phyloP scores from a whole-genome alignment of 495 filamentous ascomycete genomes.

The Daldinia vernicosa region DNA sequence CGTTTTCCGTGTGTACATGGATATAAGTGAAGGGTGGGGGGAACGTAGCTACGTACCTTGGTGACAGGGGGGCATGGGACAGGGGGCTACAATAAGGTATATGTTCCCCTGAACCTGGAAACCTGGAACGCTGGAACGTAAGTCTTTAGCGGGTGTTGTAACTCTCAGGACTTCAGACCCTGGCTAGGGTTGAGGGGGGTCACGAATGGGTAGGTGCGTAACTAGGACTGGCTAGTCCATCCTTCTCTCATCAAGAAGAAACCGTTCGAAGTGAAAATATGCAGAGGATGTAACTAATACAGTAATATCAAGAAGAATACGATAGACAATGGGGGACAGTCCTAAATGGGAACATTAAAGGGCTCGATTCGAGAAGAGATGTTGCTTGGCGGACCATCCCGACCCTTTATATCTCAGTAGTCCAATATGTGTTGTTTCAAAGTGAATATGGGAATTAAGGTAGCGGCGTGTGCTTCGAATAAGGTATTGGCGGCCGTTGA shows the following conservation, averaged over 20 bases:
- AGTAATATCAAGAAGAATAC: constrained; percentile 30
- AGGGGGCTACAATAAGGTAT: constrained; percentile 19
- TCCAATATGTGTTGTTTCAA: constrained; percentile 43
- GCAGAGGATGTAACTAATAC: constrained; percentile 31
- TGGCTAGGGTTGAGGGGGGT: constrained; percentile 9
- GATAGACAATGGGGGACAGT: neutral
- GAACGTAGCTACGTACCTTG: constrained; percentile 40
- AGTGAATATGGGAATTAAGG: constrained; percentile 41
- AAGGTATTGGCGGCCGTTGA: constrained; percentile 5
- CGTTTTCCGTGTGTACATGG: constrained; percentile 14
- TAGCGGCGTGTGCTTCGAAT: constrained; percentile 30
- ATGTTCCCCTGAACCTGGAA: constrained; percentile 47
- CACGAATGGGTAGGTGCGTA: constrained; percentile 8
- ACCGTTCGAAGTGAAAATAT: constrained; percentile 15
- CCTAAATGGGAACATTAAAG: constrained; percentile 2
- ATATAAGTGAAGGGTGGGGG: constrained; percentile 22
- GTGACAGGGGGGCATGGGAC: constrained; percentile 14
- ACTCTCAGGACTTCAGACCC: constrained; percentile 38
- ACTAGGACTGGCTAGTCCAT: constrained; percentile 9
- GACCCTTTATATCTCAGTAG: neutral
- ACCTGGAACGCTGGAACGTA: constrained; percentile 42
- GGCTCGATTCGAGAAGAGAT: constrained; percentile 8
- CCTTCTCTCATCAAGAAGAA: constrained; percentile 23
- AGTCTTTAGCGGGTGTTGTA: constrained; percentile 43
- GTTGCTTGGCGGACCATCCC: constrained; percentile 17